phyloP scores from a whole-genome alignment of 73 alveolate species.

The Paramecium biaurelia region DNA sequence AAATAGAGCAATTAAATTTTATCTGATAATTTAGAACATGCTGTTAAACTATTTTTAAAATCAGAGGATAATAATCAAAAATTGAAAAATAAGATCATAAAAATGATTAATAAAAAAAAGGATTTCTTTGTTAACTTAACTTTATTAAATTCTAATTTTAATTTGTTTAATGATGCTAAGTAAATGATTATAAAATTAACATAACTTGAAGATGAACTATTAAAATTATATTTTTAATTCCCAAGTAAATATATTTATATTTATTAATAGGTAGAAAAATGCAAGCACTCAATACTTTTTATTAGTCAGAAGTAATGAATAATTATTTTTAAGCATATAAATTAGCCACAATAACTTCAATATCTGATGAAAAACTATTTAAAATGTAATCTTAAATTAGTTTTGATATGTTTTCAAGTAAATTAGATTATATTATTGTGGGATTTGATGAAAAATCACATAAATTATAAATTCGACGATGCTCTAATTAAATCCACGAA shows the following conservation, averaged over 20 bases:
- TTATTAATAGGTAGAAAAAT: not conserved
- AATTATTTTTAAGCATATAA: conserved; percentile 6
- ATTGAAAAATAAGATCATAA: not conserved
- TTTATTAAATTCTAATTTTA: too few relatives aligned
- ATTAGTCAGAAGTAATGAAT: conserved; percentile 3
- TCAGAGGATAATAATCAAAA: not conserved
- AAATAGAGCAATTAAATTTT: not conserved
- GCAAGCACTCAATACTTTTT: conserved; percentile 39
- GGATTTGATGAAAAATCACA: conserved; percentile 7
- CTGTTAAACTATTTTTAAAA: conserved; percentile 20
- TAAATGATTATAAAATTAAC: not conserved
- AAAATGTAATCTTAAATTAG: not conserved
- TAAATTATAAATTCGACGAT: not conserved
- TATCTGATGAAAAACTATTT: conserved; percentile 28
- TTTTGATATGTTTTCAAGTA: not conserved
- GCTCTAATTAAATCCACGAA: not conserved
- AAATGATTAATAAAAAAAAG: conserved; percentile 7
- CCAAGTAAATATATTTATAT: not conserved
- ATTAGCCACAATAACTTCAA: not conserved
- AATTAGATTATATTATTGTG: not conserved
- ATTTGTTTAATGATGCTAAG: not conserved
- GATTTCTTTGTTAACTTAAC: not conserved
- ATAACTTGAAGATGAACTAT: not conserved
- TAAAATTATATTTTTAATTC: not conserved
- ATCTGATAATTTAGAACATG: conserved; percentile 9